Evolutionary conservation across 2,329 filamentous ascomycete genomes (phyloP).

Genomic region (Colletotrichum orchidophilum): DNA sequence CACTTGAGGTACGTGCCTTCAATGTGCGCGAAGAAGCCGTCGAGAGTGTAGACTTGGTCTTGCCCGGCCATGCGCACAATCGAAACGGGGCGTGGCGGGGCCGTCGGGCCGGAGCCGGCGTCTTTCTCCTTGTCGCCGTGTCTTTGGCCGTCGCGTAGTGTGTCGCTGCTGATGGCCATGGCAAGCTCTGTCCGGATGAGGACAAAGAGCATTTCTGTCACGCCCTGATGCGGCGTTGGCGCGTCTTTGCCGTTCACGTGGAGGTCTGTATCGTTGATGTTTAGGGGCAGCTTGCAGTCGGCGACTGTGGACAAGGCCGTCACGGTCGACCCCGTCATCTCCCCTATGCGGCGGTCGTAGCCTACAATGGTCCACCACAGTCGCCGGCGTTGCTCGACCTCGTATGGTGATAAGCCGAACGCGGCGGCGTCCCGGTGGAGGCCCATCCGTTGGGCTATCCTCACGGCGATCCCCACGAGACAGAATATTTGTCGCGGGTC

Average conservation of each 20-base stretch:
- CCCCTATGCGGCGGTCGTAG: slow-evolving; percentile 75
- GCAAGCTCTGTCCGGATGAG: slow-evolving; percentile 66
- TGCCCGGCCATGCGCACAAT: slow-evolving; percentile 59
- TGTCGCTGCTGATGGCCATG: slow-evolving; percentile 61
- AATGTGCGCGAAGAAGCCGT: slow-evolving; percentile 63
- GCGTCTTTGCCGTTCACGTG: slow-evolving; percentile 65
- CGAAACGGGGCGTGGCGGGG: slow-evolving; percentile 43
- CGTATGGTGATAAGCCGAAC: slow-evolving; percentile 62
- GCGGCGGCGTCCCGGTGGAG: slow-evolving; percentile 71
- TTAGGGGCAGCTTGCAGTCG: slow-evolving; percentile 67
- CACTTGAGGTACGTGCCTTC: slow-evolving; percentile 64
- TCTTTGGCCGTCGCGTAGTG: slow-evolving; percentile 44
- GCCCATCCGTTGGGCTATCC: slow-evolving; percentile 74
- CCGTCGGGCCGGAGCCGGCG: slow-evolving; percentile 37
- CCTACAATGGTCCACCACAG: slow-evolving; percentile 78
- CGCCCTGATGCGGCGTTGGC: slow-evolving; percentile 57
- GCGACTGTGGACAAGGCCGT: slow-evolving; percentile 63
- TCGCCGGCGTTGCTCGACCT: slow-evolving; percentile 75
- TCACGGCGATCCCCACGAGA: slow-evolving; percentile 71
- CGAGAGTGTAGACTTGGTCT: slow-evolving; percentile 58
- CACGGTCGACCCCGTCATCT: slow-evolving; percentile 69
- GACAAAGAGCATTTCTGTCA: slow-evolving; percentile 70
- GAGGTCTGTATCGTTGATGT: slow-evolving; percentile 70
- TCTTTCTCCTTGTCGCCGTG: slow-evolving; percentile 40
- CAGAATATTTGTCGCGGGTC: slow-evolving; percentile 70